phyloP scores from a whole-genome alignment of 73 alveolate genomes.

The Symbiodinium natans region DNA sequence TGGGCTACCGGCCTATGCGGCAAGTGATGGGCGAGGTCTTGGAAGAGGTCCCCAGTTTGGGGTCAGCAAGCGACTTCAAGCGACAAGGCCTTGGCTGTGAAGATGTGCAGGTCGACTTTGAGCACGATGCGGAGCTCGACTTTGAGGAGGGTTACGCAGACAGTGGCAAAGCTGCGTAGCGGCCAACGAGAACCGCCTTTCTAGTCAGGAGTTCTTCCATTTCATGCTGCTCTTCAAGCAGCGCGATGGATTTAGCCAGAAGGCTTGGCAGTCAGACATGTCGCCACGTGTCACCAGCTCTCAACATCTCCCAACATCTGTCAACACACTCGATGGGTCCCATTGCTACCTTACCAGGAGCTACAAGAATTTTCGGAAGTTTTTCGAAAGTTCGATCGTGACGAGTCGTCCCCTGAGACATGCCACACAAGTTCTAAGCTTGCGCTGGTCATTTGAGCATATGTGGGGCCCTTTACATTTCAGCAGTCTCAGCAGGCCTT shows the following conservation, averaged over 20 bases:
- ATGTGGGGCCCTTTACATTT: no score
- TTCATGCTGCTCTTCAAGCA: conserved; percentile 91
- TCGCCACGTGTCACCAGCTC: neutral
- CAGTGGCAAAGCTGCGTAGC: no score
- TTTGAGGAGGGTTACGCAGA: conserved; percentile 83
- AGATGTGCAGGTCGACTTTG: conserved; percentile 45
- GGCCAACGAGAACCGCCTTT: no score
- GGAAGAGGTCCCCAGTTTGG: neutral
- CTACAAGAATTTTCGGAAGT: conserved; percentile 27
- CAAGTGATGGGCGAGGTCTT: conserved; percentile 47
- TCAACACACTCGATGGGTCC: neutral
- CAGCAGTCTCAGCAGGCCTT: no score
- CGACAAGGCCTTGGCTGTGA: neutral
- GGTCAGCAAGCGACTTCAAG: no score
- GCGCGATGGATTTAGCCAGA: conserved; percentile 74
- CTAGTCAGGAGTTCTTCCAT: conserved; percentile 75
- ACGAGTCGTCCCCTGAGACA: neutral
- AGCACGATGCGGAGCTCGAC: conserved; percentile 77
- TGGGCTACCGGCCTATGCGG: conserved; percentile 94
- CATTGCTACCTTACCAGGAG: conserved; percentile 10
- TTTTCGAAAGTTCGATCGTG: conserved; percentile 79
- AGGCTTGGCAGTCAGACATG: neutral
- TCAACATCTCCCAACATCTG: neutral
- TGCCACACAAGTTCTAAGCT: neutral
- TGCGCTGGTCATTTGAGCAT: no score